Evolutionary conservation across 768 basidiomycete genomes (phyloP).

Genomic region (Megacollybia marginata): DNA sequence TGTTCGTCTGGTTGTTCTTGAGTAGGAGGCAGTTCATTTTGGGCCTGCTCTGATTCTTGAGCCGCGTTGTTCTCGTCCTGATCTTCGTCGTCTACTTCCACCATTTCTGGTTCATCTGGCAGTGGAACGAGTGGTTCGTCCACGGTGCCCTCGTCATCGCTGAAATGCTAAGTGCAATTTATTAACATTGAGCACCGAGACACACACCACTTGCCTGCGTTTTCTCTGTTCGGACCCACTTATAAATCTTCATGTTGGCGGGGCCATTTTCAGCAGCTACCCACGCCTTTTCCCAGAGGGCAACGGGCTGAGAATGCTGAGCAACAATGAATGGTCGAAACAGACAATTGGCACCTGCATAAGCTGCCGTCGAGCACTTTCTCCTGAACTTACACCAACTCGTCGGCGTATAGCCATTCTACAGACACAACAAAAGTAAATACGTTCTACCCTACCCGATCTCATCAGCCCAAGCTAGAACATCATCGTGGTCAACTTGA

Average conservation of each 20-base stretch:
- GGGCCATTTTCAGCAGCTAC: constrained; percentile 47
- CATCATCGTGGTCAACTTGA: constrained; percentile 28
- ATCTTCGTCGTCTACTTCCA: constrained; percentile 74
- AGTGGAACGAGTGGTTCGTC: constrained; percentile 79
- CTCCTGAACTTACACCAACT: constrained; percentile 47
- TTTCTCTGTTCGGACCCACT: constrained; percentile 79
- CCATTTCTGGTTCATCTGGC: constrained; percentile 69
- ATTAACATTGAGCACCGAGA: neutral
- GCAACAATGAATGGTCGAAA: constrained; percentile 23
- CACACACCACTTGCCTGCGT: constrained; percentile 47
- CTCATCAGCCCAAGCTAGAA: constrained; percentile 55
- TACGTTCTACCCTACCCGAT: constrained; percentile 2
- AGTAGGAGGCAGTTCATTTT: constrained; percentile 18
- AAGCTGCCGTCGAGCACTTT: neutral
- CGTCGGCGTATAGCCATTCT: constrained; percentile 26
- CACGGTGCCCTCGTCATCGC: constrained; percentile 74
- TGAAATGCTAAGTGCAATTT: constrained; percentile 57
- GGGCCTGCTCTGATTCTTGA: constrained; percentile 28
- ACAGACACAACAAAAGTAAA: too few relatives aligned
- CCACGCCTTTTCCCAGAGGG: constrained; percentile 80
- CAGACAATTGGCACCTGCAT: neutral
- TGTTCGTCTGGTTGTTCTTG: constrained; percentile 22
- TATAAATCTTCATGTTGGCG: constrained; percentile 54
- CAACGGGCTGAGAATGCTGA: constrained; percentile 86
- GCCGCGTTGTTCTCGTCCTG: constrained; percentile 52